Evolutionary conservation across 345 rosid species (phyloP).

Genomic region (Populus euphratica): DNA sequence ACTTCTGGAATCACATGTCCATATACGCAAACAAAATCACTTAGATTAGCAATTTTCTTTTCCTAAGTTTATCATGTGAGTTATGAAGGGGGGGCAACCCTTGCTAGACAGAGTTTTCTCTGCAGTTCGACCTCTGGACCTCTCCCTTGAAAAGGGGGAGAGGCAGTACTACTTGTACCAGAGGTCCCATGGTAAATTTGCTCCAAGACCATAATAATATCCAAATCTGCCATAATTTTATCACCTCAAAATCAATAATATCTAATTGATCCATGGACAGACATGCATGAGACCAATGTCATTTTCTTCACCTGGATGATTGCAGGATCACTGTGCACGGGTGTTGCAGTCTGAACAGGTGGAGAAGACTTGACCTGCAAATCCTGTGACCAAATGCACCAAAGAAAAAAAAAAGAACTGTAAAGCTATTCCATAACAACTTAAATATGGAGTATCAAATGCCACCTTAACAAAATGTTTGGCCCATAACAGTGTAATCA

Average conservation of each 20-base stretch:
- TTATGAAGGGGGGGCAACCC: neutral
- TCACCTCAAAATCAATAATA: neutral
- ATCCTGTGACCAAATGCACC: conserved; percentile 23
- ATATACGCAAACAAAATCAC: neutral
- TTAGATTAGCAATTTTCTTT: neutral
- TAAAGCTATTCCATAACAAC: neutral
- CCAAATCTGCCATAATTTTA: neutral
- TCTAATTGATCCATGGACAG: neutral
- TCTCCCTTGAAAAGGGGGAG: neutral
- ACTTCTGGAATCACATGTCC: neutral
- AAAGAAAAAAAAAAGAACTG: neutral
- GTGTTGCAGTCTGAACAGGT: conserved; percentile 24
- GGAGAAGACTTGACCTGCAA: conserved; percentile 41
- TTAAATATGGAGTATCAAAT: too few relatives aligned
- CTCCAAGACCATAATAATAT: neutral
- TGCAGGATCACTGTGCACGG: conserved; percentile 35
- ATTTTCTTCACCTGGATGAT: conserved; percentile 32
- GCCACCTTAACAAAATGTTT: neutral
- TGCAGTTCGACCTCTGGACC: neutral
- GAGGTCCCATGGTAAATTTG: neutral
- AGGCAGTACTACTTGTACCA: neutral
- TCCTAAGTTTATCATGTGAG: neutral
- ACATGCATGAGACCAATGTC: neutral
- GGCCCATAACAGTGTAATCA: neutral
- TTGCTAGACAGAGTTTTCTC: neutral